A percentile compares a stretch with the other conserved stretches of the same genome.
Conservation (phyloP, 148 eudicot species). For the Silene conica region DNA sequence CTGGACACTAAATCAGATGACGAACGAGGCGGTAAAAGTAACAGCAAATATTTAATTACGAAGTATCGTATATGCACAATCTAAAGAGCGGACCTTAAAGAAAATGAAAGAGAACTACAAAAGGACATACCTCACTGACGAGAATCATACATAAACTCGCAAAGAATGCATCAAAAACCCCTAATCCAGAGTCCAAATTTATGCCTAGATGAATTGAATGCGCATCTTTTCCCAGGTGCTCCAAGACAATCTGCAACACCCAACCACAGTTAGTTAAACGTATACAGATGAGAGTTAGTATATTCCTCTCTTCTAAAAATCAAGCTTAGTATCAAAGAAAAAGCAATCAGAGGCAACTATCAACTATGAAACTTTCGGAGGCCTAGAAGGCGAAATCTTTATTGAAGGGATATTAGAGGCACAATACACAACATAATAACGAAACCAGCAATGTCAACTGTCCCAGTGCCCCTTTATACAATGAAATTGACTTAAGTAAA, state of each 20-base stretch:
- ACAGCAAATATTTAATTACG: not conserved
- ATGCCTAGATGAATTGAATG: constrained; percentile 48
- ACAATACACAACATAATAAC: not conserved
- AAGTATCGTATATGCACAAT: not conserved
- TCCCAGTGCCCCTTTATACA: not conserved
- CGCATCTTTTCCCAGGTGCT: constrained; percentile 50
- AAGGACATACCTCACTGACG: constrained; percentile 90
- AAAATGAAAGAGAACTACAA: not conserved
- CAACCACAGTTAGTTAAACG: constrained; percentile 1
- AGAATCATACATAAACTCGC: constrained; percentile 94
- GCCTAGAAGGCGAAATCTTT: not conserved
- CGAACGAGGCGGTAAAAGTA: not conserved
- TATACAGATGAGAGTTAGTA: not conserved
- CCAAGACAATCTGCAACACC: constrained; percentile 50
- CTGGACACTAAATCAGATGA: not conserved
- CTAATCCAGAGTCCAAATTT: constrained; percentile 68
- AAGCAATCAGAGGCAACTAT: not conserved
- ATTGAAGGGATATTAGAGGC: not conserved
- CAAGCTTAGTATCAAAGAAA: not conserved
- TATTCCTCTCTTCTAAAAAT: not conserved
- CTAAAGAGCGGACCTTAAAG: not conserved
- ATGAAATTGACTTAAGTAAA: not conserved
- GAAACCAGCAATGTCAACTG: not conserved
- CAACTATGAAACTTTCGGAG: not conserved
- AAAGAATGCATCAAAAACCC: constrained; percentile 85